These are phyloP conservation scores for Sanghuangporus baumii DNA, from an alignment of 1,284 basidiomycete genomes.

Conservation along the genomic window DNA sequence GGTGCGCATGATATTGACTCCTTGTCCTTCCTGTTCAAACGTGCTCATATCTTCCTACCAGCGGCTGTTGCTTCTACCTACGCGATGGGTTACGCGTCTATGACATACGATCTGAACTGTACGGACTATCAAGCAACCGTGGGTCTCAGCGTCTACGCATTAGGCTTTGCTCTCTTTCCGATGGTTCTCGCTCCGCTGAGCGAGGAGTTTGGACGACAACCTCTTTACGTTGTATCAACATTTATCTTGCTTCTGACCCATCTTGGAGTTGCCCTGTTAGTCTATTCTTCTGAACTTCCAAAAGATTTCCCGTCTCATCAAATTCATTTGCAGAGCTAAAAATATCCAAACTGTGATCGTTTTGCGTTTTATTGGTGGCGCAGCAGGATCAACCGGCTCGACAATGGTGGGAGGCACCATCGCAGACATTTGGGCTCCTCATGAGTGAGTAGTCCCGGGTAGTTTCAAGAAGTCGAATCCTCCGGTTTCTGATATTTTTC, in stretches of 20 bases:
- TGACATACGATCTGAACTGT: conserved; percentile 60
- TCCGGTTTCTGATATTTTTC: background rate
- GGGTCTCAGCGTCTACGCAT: conserved; percentile 54
- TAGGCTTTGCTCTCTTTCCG: conserved; percentile 69
- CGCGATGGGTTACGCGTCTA: conserved; percentile 51
- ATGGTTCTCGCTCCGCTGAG: conserved; percentile 69
- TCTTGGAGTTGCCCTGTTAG: conserved; percentile 57
- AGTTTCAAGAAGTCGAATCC: background rate
- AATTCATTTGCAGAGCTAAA: conserved; percentile 37
- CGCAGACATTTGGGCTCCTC: conserved; percentile 61
- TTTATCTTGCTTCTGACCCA: conserved; percentile 57
- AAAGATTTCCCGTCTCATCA: background rate
- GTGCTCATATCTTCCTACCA: conserved; percentile 25
- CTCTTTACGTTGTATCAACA: conserved; percentile 56
- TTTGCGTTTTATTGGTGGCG: conserved; percentile 62
- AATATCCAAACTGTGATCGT: conserved; percentile 69
- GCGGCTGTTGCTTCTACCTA: conserved; percentile 53
- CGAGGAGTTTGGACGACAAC: conserved; percentile 72
- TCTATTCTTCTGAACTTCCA: conserved; percentile 17
- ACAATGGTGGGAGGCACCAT: conserved; percentile 79
- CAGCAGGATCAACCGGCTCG: conserved; percentile 61
- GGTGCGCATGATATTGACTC: conserved; percentile 31
- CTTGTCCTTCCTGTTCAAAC: conserved; percentile 13
- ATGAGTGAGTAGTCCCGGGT: conserved; percentile 39
- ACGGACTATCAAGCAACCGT: conserved; percentile 53